Base-by-base conservation (phyloP, 768 basidiomycete genomes). In the Amanita pallidorosea region DNA sequence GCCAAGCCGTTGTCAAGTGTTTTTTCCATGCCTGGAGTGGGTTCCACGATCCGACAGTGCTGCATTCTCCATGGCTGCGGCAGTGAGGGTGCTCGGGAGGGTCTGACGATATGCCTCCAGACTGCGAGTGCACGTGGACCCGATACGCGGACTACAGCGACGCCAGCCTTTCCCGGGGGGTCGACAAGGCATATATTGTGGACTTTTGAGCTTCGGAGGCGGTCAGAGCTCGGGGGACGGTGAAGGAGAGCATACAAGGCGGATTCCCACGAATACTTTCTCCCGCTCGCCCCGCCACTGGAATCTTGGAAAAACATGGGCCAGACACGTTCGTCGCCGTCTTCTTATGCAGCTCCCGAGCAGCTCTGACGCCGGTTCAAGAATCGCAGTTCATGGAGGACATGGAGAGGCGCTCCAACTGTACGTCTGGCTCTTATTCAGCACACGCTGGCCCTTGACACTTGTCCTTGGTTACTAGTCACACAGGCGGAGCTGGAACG, bases 321-420 rank as follows among this genome's bases (percentile, higher is more conserved):
- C 67, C 88, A 89, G 77, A 77, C 87, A 74, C 85, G 87, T 90
- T 64, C 55, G 84, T 75, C 47, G 48, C 49, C 54, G 50, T 52
- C 34, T 31, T 41, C 11, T 23, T 42, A 44, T 12, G 11, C 40
- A 12, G n/a, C 2, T 15, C 35, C 17, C 49, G 12, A 23, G 33
- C 18, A 31, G 56, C 48, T 55, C 47, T 49, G 46, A 34, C 44
- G 42, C 44, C 13, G 47, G n/a, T 29, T 45, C 55, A 60, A 90
- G 89, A 77, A 57, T 95, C 92, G 48, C 89, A 93, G 69, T 93
- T 97, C 58, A 91, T 97, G 83, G 88, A 90, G 75, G 92, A 97
- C 70, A 92, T 98, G 87, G 85, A 94, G 73, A 86, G 79, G 77
- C 83, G 83, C 61, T 93, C 96, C 64, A 99, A 99, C 68, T 99